Conservation (phyloP, 106 monocot genomes). For the Triglochin maritima region DNA sequence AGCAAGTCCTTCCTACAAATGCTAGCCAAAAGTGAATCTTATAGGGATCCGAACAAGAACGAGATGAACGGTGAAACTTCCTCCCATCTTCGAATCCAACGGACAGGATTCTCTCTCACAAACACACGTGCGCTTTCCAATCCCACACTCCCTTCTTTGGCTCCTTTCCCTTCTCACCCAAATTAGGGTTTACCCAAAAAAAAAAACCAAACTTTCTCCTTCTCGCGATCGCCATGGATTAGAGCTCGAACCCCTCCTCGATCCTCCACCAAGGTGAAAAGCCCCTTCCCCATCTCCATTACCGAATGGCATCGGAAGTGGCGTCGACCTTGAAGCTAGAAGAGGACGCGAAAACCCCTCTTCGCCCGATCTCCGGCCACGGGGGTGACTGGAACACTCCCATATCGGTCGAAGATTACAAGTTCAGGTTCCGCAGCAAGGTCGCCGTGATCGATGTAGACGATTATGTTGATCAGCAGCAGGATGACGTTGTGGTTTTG, state of each 20-base stretch:
- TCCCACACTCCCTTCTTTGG: too few relatives aligned
- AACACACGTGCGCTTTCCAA: too few relatives aligned
- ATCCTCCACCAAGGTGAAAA: too few relatives aligned
- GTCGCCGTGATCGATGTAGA: neutral
- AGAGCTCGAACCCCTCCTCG: neutral
- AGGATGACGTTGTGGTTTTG: neutral
- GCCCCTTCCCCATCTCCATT: neutral
- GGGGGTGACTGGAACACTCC: neutral
- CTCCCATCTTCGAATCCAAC: too few relatives aligned
- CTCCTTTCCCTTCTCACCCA: too few relatives aligned
- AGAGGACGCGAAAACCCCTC: neutral
- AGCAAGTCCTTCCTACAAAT: too few relatives aligned
- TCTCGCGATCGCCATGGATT: neutral
- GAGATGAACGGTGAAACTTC: too few relatives aligned
- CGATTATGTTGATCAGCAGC: neutral
- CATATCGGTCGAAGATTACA: constrained; percentile 5
- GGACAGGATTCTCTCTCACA: too few relatives aligned
- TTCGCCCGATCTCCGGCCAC: neutral
- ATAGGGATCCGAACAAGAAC: too few relatives aligned
- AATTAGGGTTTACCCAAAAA: too few relatives aligned
- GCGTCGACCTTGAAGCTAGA: neutral
- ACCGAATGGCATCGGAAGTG: neutral
- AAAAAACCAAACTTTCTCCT: neutral
- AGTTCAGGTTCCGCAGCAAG: neutral
- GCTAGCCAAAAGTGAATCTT: too few relatives aligned